phyloP scores from a whole-genome alignment of 768 basidiomycete genomes.

The Tremella yokohamensis region DNA sequence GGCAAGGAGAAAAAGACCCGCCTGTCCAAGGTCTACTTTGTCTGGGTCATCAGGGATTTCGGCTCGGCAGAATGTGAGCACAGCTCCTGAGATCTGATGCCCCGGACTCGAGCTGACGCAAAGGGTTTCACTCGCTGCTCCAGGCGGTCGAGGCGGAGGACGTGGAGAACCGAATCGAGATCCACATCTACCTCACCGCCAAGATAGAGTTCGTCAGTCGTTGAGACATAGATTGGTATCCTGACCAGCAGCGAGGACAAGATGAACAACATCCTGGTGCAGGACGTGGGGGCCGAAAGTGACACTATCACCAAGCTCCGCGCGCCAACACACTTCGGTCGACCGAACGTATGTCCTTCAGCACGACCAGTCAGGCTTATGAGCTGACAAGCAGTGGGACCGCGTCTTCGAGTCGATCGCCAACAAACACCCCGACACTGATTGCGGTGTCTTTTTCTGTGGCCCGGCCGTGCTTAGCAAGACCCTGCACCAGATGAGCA shows the following conservation, averaged over 20 bases:
- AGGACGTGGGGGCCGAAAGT: constrained; percentile 87
- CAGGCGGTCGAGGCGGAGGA: constrained; percentile 94
- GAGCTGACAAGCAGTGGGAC: constrained; percentile 39
- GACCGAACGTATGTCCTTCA: constrained; percentile 71
- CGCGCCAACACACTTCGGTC: constrained; percentile 87
- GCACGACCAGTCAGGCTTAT: constrained; percentile 41
- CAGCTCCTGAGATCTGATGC: not conserved
- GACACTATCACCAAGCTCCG: constrained; percentile 85
- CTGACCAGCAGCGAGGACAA: constrained; percentile 62
- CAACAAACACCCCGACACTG: constrained; percentile 80
- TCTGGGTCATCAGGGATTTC: constrained; percentile 93
- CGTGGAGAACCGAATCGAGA: constrained; percentile 77
- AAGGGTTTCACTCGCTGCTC: constrained; percentile 77
- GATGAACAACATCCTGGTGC: constrained; percentile 86
- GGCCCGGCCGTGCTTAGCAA: constrained; percentile 70
- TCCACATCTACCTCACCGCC: constrained; percentile 82
- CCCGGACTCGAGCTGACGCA: not conserved
- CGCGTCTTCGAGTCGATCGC: constrained; percentile 59
- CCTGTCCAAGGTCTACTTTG: constrained; percentile 78
- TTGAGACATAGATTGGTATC: not conserved
- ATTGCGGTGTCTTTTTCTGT: constrained; percentile 88
- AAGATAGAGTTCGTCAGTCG: constrained; percentile 60
- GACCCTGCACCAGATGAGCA: constrained; percentile 70
- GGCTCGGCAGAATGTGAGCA: constrained; percentile 55
- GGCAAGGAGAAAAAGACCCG: constrained; percentile 67